These are phyloP conservation scores for Globisporangium spiculum DNA, from an alignment of 352 stramenopile species.

Conservation along the genomic window DNA sequence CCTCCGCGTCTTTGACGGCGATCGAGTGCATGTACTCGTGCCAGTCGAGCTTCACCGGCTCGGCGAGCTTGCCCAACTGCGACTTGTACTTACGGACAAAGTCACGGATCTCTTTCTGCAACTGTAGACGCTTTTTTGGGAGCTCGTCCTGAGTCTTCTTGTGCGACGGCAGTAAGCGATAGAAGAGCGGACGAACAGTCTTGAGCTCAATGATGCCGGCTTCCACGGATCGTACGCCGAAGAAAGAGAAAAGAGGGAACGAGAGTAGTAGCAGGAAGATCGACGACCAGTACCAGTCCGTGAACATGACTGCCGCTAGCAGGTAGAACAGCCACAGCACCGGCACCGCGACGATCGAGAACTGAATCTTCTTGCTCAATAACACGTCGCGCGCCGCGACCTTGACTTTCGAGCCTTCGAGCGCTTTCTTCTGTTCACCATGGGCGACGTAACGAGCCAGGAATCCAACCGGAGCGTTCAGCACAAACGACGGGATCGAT, in stretches of 20 bases:
- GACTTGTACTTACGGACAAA: constrained; percentile 77
- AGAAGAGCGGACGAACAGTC: constrained; percentile 79
- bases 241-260: constrained; percentile 88
- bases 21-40: constrained; percentile 80
- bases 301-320: constrained; percentile 74
- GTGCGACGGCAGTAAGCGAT: constrained; percentile 74
- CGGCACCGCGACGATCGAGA: constrained; percentile 90
- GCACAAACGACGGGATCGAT: constrained; percentile 88
- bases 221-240: constrained; percentile 83
- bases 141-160: constrained; percentile 80
- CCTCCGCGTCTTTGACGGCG: constrained; percentile 27
- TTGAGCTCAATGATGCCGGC: constrained; percentile 88
- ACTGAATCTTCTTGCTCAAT: constrained; percentile 92
- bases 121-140: constrained; percentile 48
- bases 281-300: constrained; percentile 85
- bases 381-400: constrained; percentile 88
- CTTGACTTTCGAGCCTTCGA: constrained; percentile 90
- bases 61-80: constrained; percentile 60
- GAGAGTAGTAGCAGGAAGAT: constrained; percentile 76
- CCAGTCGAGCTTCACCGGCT: constrained; percentile 78
- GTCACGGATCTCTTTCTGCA: constrained; percentile 73
- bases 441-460: constrained; percentile 76
- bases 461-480: constrained; percentile 89
- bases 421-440: constrained; percentile 77
- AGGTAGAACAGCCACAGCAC: constrained; percentile 87